Percentiles rank a stretch among this genome's conserved stretches.
phyloP scores from a whole-genome alignment of 768 basidiomycete species.

The Pleurotus tuber-regium region DNA sequence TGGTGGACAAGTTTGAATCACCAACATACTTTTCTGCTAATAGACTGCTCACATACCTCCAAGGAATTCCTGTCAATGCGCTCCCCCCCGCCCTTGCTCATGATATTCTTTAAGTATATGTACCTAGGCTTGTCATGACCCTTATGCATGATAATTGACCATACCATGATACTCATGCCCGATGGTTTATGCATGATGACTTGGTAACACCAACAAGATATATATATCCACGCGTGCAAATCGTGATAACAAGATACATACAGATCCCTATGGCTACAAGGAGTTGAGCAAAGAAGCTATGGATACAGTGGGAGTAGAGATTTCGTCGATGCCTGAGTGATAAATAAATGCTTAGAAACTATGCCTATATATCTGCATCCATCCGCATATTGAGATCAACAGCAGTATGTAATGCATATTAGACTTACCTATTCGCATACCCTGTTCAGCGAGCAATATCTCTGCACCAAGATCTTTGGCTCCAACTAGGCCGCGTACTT shows the following conservation, averaged over 20 bases:
- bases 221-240: too few relatives aligned
- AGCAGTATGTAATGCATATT: background rate
- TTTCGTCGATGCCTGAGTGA: conserved; percentile 20
- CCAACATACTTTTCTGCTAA: conserved; percentile 6
- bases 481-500: conserved; percentile 64
- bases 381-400: background rate
- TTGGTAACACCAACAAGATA: too few relatives aligned
- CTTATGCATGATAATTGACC: too few relatives aligned
- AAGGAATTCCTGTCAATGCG: background rate
- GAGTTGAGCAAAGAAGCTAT: conserved; percentile 27
- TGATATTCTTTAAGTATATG: background rate
- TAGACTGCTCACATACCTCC: conserved; percentile 8
- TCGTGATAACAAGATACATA: background rate
- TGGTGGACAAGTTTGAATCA: conserved; percentile 8
- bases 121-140: too few relatives aligned
- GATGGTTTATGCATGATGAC: too few relatives aligned
- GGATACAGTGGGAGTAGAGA: conserved; percentile 36
- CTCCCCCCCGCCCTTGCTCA: background rate
- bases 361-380: conserved; percentile 33
- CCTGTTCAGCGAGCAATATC: conserved; percentile 72
- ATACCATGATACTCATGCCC: too few relatives aligned
- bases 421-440: conserved; percentile 75
- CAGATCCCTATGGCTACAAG: conserved; percentile 13
- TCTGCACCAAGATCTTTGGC: conserved; percentile 65
- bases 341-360: conserved; percentile 11